Conservation (phyloP, 441 rosid species). For the Croton laevigatus region DNA sequence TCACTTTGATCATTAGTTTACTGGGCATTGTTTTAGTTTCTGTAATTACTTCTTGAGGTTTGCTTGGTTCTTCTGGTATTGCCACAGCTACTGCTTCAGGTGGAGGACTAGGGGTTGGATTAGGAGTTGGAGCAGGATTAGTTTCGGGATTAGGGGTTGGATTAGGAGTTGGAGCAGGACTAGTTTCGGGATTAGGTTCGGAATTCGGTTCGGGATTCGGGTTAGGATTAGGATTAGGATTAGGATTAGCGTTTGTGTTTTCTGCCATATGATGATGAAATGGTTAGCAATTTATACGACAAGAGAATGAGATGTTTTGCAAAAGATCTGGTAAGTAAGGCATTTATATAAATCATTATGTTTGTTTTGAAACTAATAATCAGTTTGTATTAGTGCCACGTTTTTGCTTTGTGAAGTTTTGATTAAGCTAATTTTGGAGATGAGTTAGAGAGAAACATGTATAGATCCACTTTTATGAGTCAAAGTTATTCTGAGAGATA, state of each 20-base stretch:
- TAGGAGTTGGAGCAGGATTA: background rate
- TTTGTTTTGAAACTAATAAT: background rate
- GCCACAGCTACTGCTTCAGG: slow-evolving; percentile 13
- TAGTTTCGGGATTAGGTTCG: background rate
- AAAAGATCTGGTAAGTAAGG: background rate
- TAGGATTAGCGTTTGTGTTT: slow-evolving; percentile 4
- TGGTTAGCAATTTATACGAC: background rate
- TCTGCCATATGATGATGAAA: slow-evolving; percentile 6
- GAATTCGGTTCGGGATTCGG: no score
- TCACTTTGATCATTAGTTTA: slow-evolving; percentile 13
- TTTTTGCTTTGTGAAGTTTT: background rate
- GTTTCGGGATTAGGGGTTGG: background rate
- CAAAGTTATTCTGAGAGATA: slow-evolving; percentile 11
- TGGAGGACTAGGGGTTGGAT: slow-evolving; percentile 11
- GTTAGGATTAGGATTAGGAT: background rate
- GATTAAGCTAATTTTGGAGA: background rate
- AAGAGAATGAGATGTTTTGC: background rate
- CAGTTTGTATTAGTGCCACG: background rate
- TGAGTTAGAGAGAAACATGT: background rate
- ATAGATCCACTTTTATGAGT: background rate
- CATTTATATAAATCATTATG: background rate
- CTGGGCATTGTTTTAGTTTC: background rate
- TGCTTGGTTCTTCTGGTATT: background rate
- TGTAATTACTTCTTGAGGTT: background rate
- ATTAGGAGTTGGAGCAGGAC: no score